These are phyloP conservation scores for Coemansia sp. DNA, from an alignment of 371 early-diverging fungal species.

Conservation along the genomic window DNA sequence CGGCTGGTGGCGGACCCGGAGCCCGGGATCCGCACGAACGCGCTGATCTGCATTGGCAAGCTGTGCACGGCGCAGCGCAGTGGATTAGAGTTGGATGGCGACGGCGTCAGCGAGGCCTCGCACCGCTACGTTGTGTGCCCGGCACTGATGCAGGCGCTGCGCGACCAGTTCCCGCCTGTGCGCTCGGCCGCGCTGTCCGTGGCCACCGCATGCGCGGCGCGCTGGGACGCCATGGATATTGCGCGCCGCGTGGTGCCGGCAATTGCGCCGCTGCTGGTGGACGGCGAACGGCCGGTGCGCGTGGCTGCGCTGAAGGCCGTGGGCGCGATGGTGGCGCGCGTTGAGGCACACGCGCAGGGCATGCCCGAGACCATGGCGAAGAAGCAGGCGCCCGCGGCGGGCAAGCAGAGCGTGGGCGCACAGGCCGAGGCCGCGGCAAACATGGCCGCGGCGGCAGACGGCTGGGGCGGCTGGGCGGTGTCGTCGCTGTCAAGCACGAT, in stretches of 20 bases:
- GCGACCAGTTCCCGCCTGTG: slow-evolving; percentile 93
- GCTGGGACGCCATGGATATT: slow-evolving; percentile 72
- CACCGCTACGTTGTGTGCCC: slow-evolving; percentile 77
- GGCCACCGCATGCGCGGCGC: slow-evolving; percentile 69
- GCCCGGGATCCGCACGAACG: slow-evolving; percentile 95
- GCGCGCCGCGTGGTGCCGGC: slow-evolving; percentile 73
- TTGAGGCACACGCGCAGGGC: slow-evolving; percentile 65
- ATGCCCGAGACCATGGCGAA: slow-evolving; percentile 62
- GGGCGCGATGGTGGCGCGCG: slow-evolving; percentile 59
- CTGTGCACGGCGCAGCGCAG: slow-evolving; percentile 58
- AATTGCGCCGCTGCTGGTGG: slow-evolving; percentile 71
- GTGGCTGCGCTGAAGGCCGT: slow-evolving; percentile 77
- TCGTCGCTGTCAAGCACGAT: slow-evolving; percentile 60
- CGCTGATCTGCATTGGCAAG: slow-evolving; percentile 91
- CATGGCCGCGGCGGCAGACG: slow-evolving; percentile 49
- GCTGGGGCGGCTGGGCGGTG: slow-evolving; percentile 78
- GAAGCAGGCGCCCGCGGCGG: not conserved
- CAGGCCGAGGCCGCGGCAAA: slow-evolving; percentile 28
- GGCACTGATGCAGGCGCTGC: slow-evolving; percentile 76
- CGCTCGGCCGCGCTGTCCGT: slow-evolving; percentile 88
- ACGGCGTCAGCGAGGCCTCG: slow-evolving; percentile 30
- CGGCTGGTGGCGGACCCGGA: slow-evolving; percentile 88
- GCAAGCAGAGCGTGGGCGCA: not conserved
- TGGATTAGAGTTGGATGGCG: slow-evolving; percentile 17
- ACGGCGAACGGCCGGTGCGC: slow-evolving; percentile 84